Percentiles rank a stretch among this genome's conserved stretches.
Conservation (phyloP, 352 stramenopile genomes). For the Pythium sp. region DNA sequence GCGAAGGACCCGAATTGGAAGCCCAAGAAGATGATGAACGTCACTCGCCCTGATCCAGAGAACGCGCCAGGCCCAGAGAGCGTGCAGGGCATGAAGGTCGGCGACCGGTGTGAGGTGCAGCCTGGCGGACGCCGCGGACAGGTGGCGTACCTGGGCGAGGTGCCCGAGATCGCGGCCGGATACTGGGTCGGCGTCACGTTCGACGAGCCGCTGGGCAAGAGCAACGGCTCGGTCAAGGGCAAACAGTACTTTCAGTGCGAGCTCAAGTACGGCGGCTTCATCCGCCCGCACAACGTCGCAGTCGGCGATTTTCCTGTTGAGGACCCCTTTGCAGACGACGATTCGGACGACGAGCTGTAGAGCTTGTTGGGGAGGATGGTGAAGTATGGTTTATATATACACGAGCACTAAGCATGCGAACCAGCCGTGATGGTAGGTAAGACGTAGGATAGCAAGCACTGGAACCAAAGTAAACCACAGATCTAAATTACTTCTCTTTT, state of each 20-base stretch:
- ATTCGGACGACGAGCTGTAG: constrained; percentile 74
- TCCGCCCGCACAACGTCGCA: constrained; percentile 92
- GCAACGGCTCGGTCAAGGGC: constrained; percentile 91
- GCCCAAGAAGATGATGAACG: constrained; percentile 78
- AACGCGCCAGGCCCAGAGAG: constrained; percentile 53
- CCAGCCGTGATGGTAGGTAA: background rate
- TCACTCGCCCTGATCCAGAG: constrained; percentile 29
- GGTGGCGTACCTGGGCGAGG: constrained; percentile 91
- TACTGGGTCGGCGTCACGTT: constrained; percentile 97
- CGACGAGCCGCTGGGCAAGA: constrained; percentile 95
- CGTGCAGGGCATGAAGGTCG: constrained; percentile 87
- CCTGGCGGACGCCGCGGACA: constrained; percentile 92
- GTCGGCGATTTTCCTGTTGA: constrained; percentile 92
- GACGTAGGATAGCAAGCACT: background rate
- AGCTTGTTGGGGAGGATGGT: background rate
- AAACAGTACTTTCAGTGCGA: constrained; percentile 92
- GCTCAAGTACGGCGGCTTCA: constrained; percentile 92
- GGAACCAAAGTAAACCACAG: constrained; percentile 20
- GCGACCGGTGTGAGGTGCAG: constrained; percentile 96
- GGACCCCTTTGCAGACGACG: constrained; percentile 73
- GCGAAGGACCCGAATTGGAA: constrained; percentile 95
- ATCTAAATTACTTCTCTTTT: constrained; percentile 51
- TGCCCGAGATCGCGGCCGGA: constrained; percentile 87
- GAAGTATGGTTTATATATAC: background rate
- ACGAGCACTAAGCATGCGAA: background rate